Conservation (phyloP, 164 flowering plant species). For the Amborella trichopoda region DNA sequence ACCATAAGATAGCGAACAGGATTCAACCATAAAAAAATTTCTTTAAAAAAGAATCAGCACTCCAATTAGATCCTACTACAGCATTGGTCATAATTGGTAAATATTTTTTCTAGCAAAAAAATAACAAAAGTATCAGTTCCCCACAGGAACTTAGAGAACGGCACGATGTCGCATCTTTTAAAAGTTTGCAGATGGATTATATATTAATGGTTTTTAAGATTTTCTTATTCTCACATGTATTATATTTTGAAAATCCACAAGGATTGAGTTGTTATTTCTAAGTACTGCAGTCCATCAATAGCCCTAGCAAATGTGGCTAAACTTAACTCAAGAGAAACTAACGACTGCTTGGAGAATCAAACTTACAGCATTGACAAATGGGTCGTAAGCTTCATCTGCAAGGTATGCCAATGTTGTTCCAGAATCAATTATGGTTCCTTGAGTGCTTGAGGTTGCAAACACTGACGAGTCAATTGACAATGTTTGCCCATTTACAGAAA, state of each 20-base stretch:
- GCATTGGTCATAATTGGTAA: too few species aligned
- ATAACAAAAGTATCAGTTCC: too few species aligned
- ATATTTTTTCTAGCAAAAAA: too few species aligned
- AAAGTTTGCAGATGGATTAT: background rate
- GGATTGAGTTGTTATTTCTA: background rate
- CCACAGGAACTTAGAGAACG: too few species aligned
- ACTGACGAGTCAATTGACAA: conserved; percentile 64
- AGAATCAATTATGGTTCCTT: conserved; percentile 89
- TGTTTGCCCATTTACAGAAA: conserved; percentile 66
- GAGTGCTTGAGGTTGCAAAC: conserved; percentile 53
- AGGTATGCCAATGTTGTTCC: conserved; percentile 98
- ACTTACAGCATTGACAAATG: conserved; percentile 71
- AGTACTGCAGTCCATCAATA: background rate
- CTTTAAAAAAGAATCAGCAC: too few species aligned
- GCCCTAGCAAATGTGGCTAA: background rate
- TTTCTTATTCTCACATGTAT: background rate
- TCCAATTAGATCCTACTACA: too few species aligned
- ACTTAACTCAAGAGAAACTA: background rate
- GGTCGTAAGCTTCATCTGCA: conserved; percentile 70
- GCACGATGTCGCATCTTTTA: background rate
- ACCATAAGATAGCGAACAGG: background rate
- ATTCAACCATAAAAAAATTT: background rate
- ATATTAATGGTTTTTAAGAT: background rate
- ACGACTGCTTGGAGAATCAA: background rate
- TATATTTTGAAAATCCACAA: background rate